Evolutionary conservation across 257 asterid species (phyloP).

Genomic region (Salvia rosmarinus): DNA sequence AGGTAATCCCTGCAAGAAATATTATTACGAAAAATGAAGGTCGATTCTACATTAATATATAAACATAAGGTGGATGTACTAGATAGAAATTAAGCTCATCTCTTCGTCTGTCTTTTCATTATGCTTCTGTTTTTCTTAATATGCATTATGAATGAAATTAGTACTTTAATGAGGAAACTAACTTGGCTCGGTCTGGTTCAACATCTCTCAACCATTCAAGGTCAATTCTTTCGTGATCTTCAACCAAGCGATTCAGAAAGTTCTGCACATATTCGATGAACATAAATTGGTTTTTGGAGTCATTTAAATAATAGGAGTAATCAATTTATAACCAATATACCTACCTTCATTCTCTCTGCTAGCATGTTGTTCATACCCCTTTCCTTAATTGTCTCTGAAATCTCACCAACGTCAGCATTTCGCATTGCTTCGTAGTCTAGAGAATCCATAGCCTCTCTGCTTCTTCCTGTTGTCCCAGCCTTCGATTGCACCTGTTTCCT

Average conservation of each 20-base stretch:
- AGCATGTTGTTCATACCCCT: constrained; percentile 71
- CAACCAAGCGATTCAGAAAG: constrained; percentile 75
- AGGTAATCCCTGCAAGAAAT: constrained; percentile 79
- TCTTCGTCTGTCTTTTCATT: constrained; percentile 12
- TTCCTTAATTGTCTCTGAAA: constrained; percentile 62
- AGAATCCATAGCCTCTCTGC: constrained; percentile 71
- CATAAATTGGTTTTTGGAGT: constrained; percentile 8
- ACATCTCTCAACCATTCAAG: constrained; percentile 96
- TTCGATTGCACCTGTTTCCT: constrained; percentile 61
- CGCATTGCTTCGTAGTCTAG: constrained; percentile 70
- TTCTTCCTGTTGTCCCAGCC: constrained; percentile 53
- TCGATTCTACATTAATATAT: background rate
- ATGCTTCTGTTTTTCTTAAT: constrained; percentile 2
- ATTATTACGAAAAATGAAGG: constrained; percentile 24
- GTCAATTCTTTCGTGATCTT: constrained; percentile 80
- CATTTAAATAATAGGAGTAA: constrained; percentile 11
- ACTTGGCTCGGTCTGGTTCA: constrained; percentile 81
- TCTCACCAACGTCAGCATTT: constrained; percentile 56
- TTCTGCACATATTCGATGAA: constrained; percentile 60
- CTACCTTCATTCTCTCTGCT: constrained; percentile 83
- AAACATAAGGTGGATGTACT: constrained; percentile 5
- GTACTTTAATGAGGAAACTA: constrained; percentile 36
- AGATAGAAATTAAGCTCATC: constrained; percentile 1
- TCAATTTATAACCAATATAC: background rate
- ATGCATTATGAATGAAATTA: background rate